Evolutionary conservation across 345 rosid species (phyloP).

Genomic region (Ricinus communis): DNA sequence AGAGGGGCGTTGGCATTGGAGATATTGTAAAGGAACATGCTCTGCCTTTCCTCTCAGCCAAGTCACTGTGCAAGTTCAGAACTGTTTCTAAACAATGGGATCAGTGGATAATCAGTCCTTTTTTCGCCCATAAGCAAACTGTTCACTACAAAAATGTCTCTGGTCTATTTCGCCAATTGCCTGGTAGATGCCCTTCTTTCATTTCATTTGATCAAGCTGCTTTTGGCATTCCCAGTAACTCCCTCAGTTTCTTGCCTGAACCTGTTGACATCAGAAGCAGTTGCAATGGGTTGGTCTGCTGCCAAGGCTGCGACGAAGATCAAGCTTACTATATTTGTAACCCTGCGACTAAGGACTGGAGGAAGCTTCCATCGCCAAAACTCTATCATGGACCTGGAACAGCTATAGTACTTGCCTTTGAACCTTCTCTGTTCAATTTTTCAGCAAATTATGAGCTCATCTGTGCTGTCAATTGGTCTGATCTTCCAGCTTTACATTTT

Average conservation of each 20-base stretch:
- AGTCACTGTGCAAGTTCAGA: conserved; percentile 40
- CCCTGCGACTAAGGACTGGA: conserved; percentile 42
- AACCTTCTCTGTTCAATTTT: conserved; percentile 29
- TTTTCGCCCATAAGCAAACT: conserved; percentile 43
- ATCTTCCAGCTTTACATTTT: conserved; percentile 18
- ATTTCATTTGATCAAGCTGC: conserved; percentile 21
- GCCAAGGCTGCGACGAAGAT: conserved; percentile 19
- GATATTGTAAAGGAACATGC: conserved; percentile 26
- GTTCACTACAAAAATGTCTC: conserved; percentile 30
- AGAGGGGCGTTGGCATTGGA: conserved; percentile 4
- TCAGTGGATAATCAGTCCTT: conserved; percentile 32
- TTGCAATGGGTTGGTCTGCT: conserved; percentile 45
- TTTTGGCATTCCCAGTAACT: conserved; percentile 35
- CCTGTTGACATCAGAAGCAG: conserved; percentile 23
- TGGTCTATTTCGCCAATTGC: conserved; percentile 35
- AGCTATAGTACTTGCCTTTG: conserved; percentile 38
- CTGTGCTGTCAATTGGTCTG: conserved; percentile 28
- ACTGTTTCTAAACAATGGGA: conserved; percentile 45
- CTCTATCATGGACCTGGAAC: conserved; percentile 33
- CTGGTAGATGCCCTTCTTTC: conserved; percentile 32
- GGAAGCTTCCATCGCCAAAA: conserved; percentile 30
- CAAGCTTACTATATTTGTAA: conserved; percentile 45
- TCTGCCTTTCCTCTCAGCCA: conserved; percentile 46
- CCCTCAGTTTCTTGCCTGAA: conserved; percentile 37
- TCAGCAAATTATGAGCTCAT: conserved; percentile 25